A percentile compares a stretch with the other conserved stretches of the same genome.
phyloP scores from a whole-genome alignment of 192 early-diverging fungal genomes.

The Coemansia sp. region DNA sequence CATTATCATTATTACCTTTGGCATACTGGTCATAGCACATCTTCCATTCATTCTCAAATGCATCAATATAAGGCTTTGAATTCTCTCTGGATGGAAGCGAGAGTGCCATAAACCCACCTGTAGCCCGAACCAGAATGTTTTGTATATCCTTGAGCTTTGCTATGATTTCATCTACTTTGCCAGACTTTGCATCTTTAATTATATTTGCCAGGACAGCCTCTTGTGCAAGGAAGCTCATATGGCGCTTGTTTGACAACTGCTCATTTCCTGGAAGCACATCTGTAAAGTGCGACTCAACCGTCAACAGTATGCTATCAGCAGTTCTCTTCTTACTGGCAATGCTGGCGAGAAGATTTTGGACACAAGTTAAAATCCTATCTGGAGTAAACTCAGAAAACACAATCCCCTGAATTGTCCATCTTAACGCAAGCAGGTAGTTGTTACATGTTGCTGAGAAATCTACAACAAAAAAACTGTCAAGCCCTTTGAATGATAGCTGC shows the following conservation, averaged over 20 bases:
- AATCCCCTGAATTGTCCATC: conserved; percentile 59
- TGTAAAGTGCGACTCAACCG: conserved; percentile 30
- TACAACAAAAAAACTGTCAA: conserved; percentile 64
- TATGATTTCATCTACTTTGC: conserved; percentile 10
- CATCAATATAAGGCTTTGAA: conserved; percentile 16
- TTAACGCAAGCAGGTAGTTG: conserved; percentile 35
- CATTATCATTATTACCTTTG: neutral
- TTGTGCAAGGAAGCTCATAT: conserved; percentile 69
- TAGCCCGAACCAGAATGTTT: neutral
- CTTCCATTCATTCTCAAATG: conserved; percentile 27
- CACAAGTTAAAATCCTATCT: conserved; percentile 66
- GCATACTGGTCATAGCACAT: conserved; percentile 8
- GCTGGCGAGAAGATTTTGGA: conserved; percentile 68
- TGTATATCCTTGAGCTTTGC: conserved; percentile 17
- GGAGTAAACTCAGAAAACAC: conserved; percentile 67
- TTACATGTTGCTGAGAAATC: conserved; percentile 28
- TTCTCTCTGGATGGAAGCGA: conserved; percentile 12
- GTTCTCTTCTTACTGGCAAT: conserved; percentile 67
- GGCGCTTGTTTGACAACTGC: conserved; percentile 58
- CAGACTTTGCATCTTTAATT: conserved; percentile 18
- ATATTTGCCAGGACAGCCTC: conserved; percentile 61
- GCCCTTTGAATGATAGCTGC: conserved; percentile 48
- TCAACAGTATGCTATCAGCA: conserved; percentile 57
- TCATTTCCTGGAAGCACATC: conserved; percentile 25
- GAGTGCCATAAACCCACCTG: conserved; percentile 29